phyloP scores from a whole-genome alignment of 169 alveolate species.

The Cryptosporidium viatorum region DNA sequence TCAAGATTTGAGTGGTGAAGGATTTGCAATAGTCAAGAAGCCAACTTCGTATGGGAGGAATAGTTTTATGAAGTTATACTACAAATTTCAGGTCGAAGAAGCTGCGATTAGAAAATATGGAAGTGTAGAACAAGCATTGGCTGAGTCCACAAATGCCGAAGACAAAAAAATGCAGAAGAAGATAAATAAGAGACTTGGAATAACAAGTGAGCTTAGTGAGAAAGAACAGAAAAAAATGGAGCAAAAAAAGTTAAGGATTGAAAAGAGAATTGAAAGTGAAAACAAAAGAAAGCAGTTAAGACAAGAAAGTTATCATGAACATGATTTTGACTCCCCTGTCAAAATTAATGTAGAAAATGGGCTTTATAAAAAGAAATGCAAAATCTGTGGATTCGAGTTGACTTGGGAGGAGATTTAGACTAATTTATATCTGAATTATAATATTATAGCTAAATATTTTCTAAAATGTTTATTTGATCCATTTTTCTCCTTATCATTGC shows the following conservation, averaged over 20 bases:
- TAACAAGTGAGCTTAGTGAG: background rate
- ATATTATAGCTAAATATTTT: background rate
- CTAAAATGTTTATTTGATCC: background rate
- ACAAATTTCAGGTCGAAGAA: conserved; percentile 71
- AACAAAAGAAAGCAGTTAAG: conserved; percentile 1
- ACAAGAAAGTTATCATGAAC: conserved; percentile 20
- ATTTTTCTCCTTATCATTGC: background rate
- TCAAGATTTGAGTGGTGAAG: conserved; percentile 36
- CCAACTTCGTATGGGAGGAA: conserved; percentile 60
- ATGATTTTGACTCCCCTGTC: conserved; percentile 8
- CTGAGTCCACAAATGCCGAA: conserved; percentile 17
- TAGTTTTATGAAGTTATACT: conserved; percentile 71
- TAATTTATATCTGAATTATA: too few relatives aligned
- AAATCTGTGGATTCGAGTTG: conserved; percentile 14
- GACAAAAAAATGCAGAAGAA: conserved; percentile 38
- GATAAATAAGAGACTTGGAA: conserved; percentile 44
- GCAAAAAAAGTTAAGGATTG: background rate
- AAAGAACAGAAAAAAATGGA: conserved; percentile 1
- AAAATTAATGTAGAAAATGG: background rate
- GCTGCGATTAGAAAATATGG: conserved; percentile 43
- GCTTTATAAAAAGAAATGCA: conserved; percentile 13
- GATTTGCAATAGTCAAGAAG: conserved; percentile 37
- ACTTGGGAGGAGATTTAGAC: conserved; percentile 60
- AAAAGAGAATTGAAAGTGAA: conserved; percentile 25
- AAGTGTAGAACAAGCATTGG: conserved; percentile 41